Conservation (phyloP, 768 basidiomycete genomes). For the Russula sp. region DNA sequence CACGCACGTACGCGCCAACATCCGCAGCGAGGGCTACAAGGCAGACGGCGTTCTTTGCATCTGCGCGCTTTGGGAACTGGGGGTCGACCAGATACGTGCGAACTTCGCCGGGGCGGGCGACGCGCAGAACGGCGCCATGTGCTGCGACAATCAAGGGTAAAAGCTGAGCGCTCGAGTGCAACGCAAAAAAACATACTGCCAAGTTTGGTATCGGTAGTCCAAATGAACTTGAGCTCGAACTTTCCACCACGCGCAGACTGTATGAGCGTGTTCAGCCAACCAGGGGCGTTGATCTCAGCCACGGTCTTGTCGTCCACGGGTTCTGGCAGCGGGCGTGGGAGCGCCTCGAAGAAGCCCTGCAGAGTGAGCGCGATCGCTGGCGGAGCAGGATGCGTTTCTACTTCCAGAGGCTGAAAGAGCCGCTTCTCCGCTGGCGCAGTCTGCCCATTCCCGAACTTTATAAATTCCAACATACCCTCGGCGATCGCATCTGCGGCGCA, state of each 20-base stretch:
- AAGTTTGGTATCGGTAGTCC: conserved; percentile 37
- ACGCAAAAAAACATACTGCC: conserved; percentile 37
- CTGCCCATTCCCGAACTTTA: conserved; percentile 51
- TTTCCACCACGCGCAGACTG: conserved; percentile 49
- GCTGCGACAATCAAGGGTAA: conserved; percentile 33
- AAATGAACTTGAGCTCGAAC: conserved; percentile 40
- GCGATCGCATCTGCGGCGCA: conserved; percentile 51
- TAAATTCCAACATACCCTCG: conserved; percentile 53
- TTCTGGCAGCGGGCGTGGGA: conserved; percentile 61
- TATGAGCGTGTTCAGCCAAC: conserved; percentile 46
- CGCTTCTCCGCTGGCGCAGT: conserved; percentile 31
- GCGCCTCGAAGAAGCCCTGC: conserved; percentile 55
- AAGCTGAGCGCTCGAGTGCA: not conserved
- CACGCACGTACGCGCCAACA: conserved; percentile 50
- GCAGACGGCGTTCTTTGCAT: conserved; percentile 66
- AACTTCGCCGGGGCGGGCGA: conserved; percentile 47
- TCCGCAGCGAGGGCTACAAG: conserved; percentile 61
- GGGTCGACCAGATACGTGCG: conserved; percentile 60
- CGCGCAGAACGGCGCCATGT: conserved; percentile 57
- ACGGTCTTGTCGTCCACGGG: conserved; percentile 41
- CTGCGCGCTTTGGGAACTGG: conserved; percentile 50
- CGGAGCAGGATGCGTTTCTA: conserved; percentile 15
- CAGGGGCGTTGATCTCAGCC: conserved; percentile 48
- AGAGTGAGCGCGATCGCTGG: conserved; percentile 32
- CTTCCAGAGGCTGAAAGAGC: conserved; percentile 6